Base-by-base conservation (phyloP, 2,329 filamentous ascomycete species). In the Epichloe typhina region DNA sequence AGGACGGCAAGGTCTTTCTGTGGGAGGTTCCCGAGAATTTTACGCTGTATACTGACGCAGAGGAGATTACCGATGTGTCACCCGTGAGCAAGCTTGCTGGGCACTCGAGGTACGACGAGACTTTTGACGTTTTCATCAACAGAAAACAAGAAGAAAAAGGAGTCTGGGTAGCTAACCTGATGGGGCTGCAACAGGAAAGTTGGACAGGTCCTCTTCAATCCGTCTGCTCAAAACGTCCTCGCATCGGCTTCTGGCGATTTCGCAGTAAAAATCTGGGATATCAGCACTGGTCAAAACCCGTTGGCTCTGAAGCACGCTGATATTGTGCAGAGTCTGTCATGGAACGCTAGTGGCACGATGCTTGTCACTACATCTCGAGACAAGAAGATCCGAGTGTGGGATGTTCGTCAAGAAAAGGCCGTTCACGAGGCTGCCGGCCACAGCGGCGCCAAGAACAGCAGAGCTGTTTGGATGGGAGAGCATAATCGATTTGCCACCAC, bases 301-400 rank as follows among this genome's bases (percentile, higher is more conserved):
- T 74, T 91, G 49, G 82, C 81, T 2, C 77, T 98, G 55, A 90
- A 86, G 69, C 86, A 96, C 67, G 81, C 79, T 56, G 93, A 98
- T 62, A 90, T 96, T 57, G 86, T 97, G 39, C 93, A 97, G 69
- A 95, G 88, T 55, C 75, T 97, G 61, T 94, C 91, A 33, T 98
- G 91, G 91, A 96, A 87, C 69, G 88, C 89, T 56, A 84, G 86
- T 59, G 93, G 93, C 53, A 82, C 82, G 51, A 76, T 93, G 65
- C 72, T 98, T 53, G 90, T 86, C 46, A 97, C 93, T 7, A 97
- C 93, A 8, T 95, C 89, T 54, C 82, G 93, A 62, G 93, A 98
- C 79, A 98, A 98, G 83, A 96, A 95, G 74, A 77, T 98, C 56
- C 84, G 93, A 54, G 83, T 97, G 56, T 98, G 93, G 93, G 93